Conservation (phyloP, 1,284 basidiomycete genomes). For the Fomitiporia mediterranea region DNA sequence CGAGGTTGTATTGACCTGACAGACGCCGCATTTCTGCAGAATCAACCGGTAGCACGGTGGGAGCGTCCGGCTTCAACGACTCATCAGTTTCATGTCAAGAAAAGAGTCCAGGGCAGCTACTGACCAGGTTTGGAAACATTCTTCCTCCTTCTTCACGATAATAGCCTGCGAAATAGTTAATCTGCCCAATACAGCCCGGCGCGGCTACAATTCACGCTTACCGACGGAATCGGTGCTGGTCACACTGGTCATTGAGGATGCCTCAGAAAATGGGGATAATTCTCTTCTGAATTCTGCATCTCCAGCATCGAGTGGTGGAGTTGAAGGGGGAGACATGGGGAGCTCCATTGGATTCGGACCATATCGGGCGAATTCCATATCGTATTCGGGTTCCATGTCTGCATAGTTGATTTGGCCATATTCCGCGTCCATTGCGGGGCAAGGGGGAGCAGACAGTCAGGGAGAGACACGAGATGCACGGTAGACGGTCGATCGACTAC, state of each 20-base stretch:
- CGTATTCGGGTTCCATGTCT: constrained; percentile 19
- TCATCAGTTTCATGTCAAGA: background rate
- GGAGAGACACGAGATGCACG: background rate
- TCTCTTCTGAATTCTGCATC: constrained; percentile 4
- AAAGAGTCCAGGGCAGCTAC: background rate
- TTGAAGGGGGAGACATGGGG: constrained; percentile 19
- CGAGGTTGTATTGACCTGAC: constrained; percentile 11
- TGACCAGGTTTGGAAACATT: constrained; percentile 18
- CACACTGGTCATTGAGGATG: constrained; percentile 20
- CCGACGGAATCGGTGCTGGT: constrained; percentile 17
- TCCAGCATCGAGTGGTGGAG: constrained; percentile 11
- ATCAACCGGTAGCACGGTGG: constrained; percentile 19
- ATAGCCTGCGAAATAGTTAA: constrained; percentile 8
- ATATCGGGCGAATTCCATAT: constrained; percentile 19
- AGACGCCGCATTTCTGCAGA: constrained; percentile 17
- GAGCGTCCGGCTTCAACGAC: constrained; percentile 8
- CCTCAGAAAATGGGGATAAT: constrained; percentile 17
- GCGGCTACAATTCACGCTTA: too few relatives aligned
- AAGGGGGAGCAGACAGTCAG: background rate
- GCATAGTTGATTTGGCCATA: constrained; percentile 9
- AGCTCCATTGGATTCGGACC: constrained; percentile 18
- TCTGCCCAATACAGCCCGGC: background rate
- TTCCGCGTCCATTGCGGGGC: background rate
- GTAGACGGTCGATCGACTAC: too few relatives aligned
- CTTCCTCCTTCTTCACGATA: constrained; percentile 19